Conservation (phyloP, 2,329 filamentous ascomycete genomes). For the Neofusicoccum ribis region DNA sequence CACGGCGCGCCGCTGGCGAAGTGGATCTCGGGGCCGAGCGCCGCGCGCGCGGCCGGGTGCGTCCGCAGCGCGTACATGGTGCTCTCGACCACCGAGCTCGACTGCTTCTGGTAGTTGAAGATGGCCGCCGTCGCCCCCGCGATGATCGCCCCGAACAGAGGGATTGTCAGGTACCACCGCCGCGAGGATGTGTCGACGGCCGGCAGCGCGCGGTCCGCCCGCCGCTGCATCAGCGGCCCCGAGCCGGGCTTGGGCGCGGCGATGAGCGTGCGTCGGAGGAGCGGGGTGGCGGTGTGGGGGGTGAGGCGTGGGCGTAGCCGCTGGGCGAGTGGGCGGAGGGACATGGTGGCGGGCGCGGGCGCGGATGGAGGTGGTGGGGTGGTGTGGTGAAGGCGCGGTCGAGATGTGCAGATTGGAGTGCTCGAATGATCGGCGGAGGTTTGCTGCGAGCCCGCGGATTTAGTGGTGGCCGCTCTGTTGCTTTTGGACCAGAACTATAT, state of each 20-base stretch:
- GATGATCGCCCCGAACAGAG: constrained; percentile 75
- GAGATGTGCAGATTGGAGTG: not conserved
- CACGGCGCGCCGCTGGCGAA: constrained; percentile 51
- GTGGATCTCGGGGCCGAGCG: constrained; percentile 71
- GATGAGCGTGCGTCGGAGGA: constrained; percentile 20
- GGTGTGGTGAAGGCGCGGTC: not conserved
- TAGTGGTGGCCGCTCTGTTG: not conserved
- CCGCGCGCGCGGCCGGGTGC: constrained; percentile 68
- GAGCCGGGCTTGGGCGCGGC: constrained; percentile 19
- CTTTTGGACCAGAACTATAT: not conserved
- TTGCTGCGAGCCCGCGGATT: not conserved
- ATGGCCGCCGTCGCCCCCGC: constrained; percentile 75
- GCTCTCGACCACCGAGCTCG: constrained; percentile 76
- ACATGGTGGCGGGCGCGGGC: not conserved
- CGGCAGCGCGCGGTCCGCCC: constrained; percentile 22
- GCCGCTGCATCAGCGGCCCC: constrained; percentile 21
- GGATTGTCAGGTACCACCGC: constrained; percentile 56
- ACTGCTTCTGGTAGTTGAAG: constrained; percentile 98
- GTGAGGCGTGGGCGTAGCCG: not conserved
- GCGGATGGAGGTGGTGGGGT: not conserved
- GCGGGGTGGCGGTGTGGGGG: not conserved
- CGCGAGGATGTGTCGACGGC: not conserved
- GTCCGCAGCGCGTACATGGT: constrained; percentile 91
- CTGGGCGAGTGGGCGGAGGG: not conserved
- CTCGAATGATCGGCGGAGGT: constrained; percentile 12